A percentile compares a stretch with the other conserved stretches of the same genome.
These are phyloP conservation scores for Apophysomyces elegans DNA, from an alignment of 371 early-diverging fungal genomes.

Conservation along the genomic window DNA sequence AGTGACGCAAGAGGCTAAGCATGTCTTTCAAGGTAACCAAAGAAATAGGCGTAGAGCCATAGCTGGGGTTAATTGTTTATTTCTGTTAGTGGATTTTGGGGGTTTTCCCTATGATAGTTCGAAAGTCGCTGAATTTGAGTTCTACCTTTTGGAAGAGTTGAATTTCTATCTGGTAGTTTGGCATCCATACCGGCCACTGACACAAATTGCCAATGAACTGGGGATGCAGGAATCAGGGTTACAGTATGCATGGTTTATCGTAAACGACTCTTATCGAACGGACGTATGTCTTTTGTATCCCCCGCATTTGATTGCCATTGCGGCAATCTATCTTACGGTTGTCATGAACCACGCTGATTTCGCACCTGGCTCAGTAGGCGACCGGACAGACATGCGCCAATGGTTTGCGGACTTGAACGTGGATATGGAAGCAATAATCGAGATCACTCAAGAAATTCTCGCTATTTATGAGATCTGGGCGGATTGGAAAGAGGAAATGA, in stretches of 20 bases:
- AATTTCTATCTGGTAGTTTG: conserved; percentile 85
- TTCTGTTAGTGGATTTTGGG: conserved; percentile 40
- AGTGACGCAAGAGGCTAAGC: conserved; percentile 73
- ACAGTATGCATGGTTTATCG: conserved; percentile 82
- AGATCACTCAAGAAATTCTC: conserved; percentile 72
- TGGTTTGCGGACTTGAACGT: conserved; percentile 82
- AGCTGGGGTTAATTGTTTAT: neutral
- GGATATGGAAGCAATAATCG: conserved; percentile 69
- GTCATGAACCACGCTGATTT: conserved; percentile 62
- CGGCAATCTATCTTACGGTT: conserved; percentile 77
- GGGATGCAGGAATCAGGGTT: conserved; percentile 64
- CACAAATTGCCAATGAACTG: conserved; percentile 61
- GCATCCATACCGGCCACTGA: conserved; percentile 86
- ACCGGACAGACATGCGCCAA: conserved; percentile 63
- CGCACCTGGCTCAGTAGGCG: conserved; percentile 49
- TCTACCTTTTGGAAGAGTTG: conserved; percentile 87
- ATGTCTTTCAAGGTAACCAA: conserved; percentile 60
- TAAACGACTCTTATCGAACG: conserved; percentile 83
- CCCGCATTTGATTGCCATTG: conserved; percentile 86
- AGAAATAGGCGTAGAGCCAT: neutral
- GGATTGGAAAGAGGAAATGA: conserved; percentile 64
- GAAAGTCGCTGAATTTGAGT: conserved; percentile 90
- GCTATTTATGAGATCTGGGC: conserved; percentile 70
- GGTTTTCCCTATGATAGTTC: conserved; percentile 75
- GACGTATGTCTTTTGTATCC: conserved; percentile 84